A percentile compares a stretch with the other conserved stretches of the same genome.
Evolutionary conservation across 1,284 basidiomycete species (phyloP).

Genomic region (Apiotrichum montevideense): DNA sequence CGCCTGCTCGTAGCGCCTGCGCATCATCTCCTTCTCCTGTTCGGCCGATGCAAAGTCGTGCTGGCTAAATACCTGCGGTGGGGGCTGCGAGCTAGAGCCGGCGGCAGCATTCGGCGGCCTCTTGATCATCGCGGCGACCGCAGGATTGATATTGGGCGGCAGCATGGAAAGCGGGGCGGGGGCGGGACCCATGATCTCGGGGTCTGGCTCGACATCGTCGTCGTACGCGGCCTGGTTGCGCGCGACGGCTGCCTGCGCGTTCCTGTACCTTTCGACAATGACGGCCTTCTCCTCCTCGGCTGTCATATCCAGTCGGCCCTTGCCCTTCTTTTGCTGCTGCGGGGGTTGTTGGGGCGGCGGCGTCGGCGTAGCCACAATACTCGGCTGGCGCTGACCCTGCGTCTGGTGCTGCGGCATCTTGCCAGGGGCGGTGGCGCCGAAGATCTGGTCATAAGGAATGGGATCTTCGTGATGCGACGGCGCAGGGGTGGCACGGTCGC

Average conservation of each 20-base stretch:
- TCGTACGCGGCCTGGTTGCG: neutral
- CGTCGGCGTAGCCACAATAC: no score
- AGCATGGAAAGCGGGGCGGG: neutral
- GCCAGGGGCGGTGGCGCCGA: neutral
- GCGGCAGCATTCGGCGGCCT: neutral
- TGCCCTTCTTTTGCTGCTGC: no score
- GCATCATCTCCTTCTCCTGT: slow-evolving; percentile 37
- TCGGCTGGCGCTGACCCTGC: neutral
- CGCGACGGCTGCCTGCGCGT: slow-evolving; percentile 27
- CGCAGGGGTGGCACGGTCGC: neutral
- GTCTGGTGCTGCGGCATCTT: neutral
- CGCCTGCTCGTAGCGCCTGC: slow-evolving; percentile 28
- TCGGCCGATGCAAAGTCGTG: slow-evolving; percentile 11
- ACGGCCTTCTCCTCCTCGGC: slow-evolving; percentile 9
- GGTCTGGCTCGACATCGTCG: neutral
- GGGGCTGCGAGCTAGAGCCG: neutral
- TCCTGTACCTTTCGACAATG: slow-evolving; percentile 5
- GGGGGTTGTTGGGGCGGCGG: no score
- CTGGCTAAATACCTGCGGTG: neutral
- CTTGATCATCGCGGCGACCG: neutral
- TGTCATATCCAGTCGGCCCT: neutral
- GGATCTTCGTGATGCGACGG: slow-evolving; percentile 3
- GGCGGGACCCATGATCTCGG: neutral
- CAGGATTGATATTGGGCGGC: neutral
- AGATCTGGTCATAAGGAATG: slow-evolving; percentile 15